These are phyloP conservation scores for Lunasporangiospora selenospora DNA, from an alignment of 192 early-diverging fungal species.

Conservation along the genomic window DNA sequence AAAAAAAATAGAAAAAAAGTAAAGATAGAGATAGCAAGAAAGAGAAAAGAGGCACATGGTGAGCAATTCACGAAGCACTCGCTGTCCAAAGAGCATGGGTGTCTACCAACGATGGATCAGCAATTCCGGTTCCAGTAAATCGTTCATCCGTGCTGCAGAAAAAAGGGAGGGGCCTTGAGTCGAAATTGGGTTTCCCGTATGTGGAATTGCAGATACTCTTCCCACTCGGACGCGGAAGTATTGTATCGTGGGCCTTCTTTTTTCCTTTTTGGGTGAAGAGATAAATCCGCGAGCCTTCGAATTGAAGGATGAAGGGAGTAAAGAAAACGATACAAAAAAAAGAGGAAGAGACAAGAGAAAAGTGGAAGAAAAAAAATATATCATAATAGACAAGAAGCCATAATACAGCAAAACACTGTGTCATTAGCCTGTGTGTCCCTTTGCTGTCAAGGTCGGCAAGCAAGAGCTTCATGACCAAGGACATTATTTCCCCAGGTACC, in stretches of 20 bases:
- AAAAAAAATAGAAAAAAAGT: neutral
- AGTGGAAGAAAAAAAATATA: constrained; percentile 2
- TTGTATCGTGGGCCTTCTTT: too few relatives aligned
- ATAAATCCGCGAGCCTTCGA: too few relatives aligned
- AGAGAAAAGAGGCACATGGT: too few relatives aligned
- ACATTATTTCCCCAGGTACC: neutral
- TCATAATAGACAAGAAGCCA: constrained; percentile 12
- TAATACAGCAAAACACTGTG: constrained; percentile 20
- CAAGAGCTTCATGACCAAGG: constrained; percentile 29
- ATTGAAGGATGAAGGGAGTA: neutral
- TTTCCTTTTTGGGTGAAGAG: too few relatives aligned
- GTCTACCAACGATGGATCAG: too few relatives aligned
- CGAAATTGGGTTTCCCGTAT: neutral
- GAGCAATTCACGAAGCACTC: too few relatives aligned
- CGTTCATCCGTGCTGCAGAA: neutral
- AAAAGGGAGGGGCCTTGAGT: neutral
- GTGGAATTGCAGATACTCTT: too few relatives aligned
- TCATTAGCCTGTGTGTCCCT: too few relatives aligned
- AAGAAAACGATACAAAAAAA: constrained; percentile 18
- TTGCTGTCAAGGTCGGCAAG: too few relatives aligned
- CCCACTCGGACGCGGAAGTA: too few relatives aligned
- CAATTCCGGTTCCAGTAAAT: too few relatives aligned
- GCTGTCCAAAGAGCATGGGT: too few relatives aligned
- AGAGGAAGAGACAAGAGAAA: constrained; percentile 16
- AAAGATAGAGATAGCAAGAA: constrained; percentile 12